Conservation (phyloP, 2,329 filamentous ascomycete species). For the Xylaria arbuscula region DNA sequence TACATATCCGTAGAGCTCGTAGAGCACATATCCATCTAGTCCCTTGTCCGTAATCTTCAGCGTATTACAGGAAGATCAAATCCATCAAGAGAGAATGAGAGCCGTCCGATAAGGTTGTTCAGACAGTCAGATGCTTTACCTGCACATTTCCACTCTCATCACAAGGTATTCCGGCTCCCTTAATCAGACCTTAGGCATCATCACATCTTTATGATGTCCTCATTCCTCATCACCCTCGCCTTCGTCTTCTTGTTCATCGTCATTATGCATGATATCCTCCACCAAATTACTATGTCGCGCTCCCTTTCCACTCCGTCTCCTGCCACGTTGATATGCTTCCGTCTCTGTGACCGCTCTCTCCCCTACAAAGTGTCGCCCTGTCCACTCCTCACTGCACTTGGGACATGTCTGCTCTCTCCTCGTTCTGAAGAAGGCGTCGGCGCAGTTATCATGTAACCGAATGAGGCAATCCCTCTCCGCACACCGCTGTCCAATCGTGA, state of each 20-base stretch:
- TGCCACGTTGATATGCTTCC: slow-evolving; percentile 60
- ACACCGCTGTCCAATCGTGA: slow-evolving; percentile 87
- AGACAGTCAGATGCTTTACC: not conserved
- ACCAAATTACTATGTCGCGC: slow-evolving; percentile 52
- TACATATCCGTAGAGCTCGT: not conserved
- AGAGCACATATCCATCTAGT: not conserved
- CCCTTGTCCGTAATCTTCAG: slow-evolving; percentile 3
- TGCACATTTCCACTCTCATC: not conserved
- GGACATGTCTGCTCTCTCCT: slow-evolving; percentile 73
- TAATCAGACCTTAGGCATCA: too few relatives aligned
- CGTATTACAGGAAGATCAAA: slow-evolving; percentile 2
- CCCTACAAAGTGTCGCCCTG: slow-evolving; percentile 62
- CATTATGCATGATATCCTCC: slow-evolving; percentile 50
- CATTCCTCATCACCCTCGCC: slow-evolving; percentile 47
- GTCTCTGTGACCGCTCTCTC: slow-evolving; percentile 67
- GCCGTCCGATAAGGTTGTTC: too few relatives aligned
- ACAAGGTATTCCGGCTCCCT: not conserved
- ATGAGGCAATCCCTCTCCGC: slow-evolving; percentile 72
- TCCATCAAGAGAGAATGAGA: not conserved
- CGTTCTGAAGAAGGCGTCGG: slow-evolving; percentile 77
- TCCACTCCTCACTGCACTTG: slow-evolving; percentile 65
- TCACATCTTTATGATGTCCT: not conserved
- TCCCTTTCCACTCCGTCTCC: slow-evolving; percentile 51
- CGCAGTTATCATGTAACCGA: slow-evolving; percentile 82
- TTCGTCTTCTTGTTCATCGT: slow-evolving; percentile 47